Evolutionary conservation across 177 flowering plant species (phyloP).

Genomic region (Telopea speciosissima): DNA sequence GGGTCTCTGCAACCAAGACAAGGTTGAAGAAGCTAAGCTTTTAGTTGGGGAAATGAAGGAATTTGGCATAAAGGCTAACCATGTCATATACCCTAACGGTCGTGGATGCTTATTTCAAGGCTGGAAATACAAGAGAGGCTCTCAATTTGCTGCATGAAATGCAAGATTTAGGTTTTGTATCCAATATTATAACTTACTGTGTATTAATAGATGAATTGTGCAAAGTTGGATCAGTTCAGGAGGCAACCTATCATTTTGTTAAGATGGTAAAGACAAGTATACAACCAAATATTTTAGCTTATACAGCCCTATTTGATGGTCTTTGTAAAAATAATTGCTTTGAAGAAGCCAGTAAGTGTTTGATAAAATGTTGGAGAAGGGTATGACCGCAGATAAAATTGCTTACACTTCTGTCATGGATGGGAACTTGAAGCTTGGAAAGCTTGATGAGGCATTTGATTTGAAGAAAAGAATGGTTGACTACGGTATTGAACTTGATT

Average conservation of each 20-base stretch:
- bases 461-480: conserved; percentile 47
- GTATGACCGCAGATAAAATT: conserved; percentile 53
- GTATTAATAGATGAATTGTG: conserved; percentile 73
- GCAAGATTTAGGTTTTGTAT: conserved; percentile 39
- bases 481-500: conserved; percentile 56
- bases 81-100: conserved; percentile 54
- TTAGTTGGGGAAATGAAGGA: conserved; percentile 45
- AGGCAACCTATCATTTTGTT: conserved; percentile 49
- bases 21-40: conserved; percentile 47
- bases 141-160: conserved; percentile 50
- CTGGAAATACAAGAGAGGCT: conserved; percentile 52
- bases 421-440: conserved; percentile 67
- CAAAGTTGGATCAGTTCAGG: conserved; percentile 48
- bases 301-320: conserved; percentile 73
- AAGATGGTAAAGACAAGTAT: conserved; percentile 40
- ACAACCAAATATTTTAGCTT: conserved; percentile 55
- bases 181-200: conserved; percentile 61
- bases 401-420: conserved; percentile 64
- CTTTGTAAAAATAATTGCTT: conserved; percentile 49
- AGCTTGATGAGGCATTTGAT: conserved; percentile 52
- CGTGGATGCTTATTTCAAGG: conserved; percentile 65
- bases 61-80: conserved; percentile 33
- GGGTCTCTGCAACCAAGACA: conserved; percentile 61
- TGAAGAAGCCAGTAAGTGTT: conserved; percentile 56
- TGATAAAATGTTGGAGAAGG: conserved; percentile 48